Evolutionary conservation across 2,329 filamentous ascomycete species (phyloP).

Genomic region (Thermochaetoides dissita): DNA sequence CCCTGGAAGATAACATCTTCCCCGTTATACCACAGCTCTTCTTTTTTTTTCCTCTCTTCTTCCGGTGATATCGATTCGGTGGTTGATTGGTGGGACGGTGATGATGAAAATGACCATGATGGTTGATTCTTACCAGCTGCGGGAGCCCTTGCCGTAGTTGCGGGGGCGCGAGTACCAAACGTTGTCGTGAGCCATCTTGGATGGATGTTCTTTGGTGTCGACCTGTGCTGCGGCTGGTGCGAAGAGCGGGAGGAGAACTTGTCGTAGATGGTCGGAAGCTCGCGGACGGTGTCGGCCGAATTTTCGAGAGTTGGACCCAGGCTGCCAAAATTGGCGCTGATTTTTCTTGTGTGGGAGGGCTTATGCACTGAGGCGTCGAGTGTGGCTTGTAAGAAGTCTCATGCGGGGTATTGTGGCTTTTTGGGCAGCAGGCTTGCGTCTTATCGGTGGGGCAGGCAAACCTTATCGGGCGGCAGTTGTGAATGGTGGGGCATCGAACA

Average conservation of each 20-base stretch:
- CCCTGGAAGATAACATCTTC: background rate
- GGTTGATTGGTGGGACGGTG: background rate
- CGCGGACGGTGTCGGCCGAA: slow-evolving; percentile 9
- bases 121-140: slow-evolving; percentile 56
- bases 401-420: background rate
- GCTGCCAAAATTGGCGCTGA: slow-evolving; percentile 9
- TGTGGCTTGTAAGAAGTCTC: slow-evolving; percentile 4
- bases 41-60: slow-evolving; percentile 2
- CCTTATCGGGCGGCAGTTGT: too few species aligned
- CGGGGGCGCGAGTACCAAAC: slow-evolving; percentile 99
- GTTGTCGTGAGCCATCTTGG: slow-evolving; percentile 65
- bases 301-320: slow-evolving; percentile 7
- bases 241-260: too few species aligned
- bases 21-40: background rate
- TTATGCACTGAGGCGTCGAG: slow-evolving; percentile 4
- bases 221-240: background rate
- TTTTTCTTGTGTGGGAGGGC: slow-evolving; percentile 14
- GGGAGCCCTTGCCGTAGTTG: slow-evolving; percentile 92
- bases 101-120: background rate
- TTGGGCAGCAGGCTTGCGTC: background rate
- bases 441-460: background rate
- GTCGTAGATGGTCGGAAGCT: too few species aligned
- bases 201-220: slow-evolving; percentile 18
- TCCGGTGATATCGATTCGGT: background rate
- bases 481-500: too few species aligned